phyloP scores from a whole-genome alignment of 1,284 basidiomycete species.

The Ceratobasidium sp. region DNA sequence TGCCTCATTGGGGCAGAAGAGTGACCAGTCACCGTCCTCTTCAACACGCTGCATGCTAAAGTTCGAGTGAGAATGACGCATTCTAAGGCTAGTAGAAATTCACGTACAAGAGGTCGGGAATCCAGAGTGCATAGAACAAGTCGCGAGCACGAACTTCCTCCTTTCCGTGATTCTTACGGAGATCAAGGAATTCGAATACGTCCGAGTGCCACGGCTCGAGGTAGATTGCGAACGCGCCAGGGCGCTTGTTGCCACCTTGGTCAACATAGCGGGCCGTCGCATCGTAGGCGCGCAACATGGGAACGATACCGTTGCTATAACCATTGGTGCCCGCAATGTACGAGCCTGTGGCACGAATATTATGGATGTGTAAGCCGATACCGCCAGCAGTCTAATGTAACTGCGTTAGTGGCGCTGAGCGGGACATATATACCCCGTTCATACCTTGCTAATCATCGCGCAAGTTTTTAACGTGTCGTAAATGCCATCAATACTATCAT shows the following conservation, averaged over 20 bases:
- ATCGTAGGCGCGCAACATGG: conserved; percentile 98
- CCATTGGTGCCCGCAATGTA: conserved; percentile 96
- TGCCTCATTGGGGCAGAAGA: conserved; percentile 98
- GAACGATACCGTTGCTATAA: conserved; percentile 98
- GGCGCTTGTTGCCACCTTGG: conserved; percentile 99
- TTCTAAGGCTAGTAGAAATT: conserved; percentile 1
- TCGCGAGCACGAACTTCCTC: conserved; percentile 97
- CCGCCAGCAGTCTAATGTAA: conserved; percentile 80
- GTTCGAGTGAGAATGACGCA: conserved; percentile 19
- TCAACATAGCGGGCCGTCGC: conserved; percentile 99
- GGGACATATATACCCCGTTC: not conserved
- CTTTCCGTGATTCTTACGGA: conserved; percentile 99
- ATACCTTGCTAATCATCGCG: conserved; percentile 92
- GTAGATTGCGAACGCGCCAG: conserved; percentile 97
- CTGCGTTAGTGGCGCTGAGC: not conserved
- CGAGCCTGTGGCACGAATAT: conserved; percentile 94
- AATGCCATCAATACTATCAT: conserved; percentile 98
- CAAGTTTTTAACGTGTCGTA: conserved; percentile 99
- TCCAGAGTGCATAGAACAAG: conserved; percentile 98
- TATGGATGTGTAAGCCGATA: conserved; percentile 95
- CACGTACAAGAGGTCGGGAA: conserved; percentile 91
- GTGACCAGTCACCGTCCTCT: conserved; percentile 85
- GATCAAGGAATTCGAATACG: conserved; percentile 96
- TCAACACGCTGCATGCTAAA: conserved; percentile 91
- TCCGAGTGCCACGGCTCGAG: conserved; percentile 98